Base-by-base conservation (phyloP, 2,329 filamentous ascomycete species). In the Aspergillus brasiliensis region DNA sequence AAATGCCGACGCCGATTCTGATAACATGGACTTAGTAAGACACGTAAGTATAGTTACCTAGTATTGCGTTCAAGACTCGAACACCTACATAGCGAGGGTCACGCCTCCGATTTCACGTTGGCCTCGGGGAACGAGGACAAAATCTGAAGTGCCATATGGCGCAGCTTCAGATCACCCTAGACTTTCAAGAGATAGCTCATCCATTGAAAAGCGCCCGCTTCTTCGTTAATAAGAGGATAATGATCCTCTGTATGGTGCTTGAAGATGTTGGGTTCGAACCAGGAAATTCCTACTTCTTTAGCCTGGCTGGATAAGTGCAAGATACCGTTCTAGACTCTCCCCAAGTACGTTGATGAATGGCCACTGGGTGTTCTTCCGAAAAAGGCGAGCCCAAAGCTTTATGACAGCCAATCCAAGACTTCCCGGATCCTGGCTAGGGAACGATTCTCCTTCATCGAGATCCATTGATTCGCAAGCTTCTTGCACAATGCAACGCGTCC, bases 391-490 rank as follows among this genome's bases (percentile, higher is more conserved):
- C 72, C 72, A 74, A 2, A 74, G 34, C 38, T 67, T 69, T 2
- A 74, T 66, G 13, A 74, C 72, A 0, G 71, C 69, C 28, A 70
- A 49, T 3, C 68, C 70, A 47, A 74, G 60, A n/a, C 67, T 65
- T 7, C 58, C 57, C 3, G 71, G 69, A 17, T 74, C 70, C 6
- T 67, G 61, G 28, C 65, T 62, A 2, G 65, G 65, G 13, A 67
- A 63, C 6, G 51, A 52, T 25, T 72, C 67, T 4, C 65, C 66
- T 25, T 70, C 67, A 17, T 70, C 66, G 8, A 69, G 48, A 13
- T 74, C 71, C 55, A 74, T 71, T 2, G 72, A 74, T 8, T 67
- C 64, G 37, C 73, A 73, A 8, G 71, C 71, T 58, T 74, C 72
- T 57, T 74, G 66, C 5, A 74, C 66, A 15, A 74, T 73, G 17